Evolutionary conservation across 192 early-diverging fungal species (phyloP).

Genomic region (Entophlyctis helioformis): DNA sequence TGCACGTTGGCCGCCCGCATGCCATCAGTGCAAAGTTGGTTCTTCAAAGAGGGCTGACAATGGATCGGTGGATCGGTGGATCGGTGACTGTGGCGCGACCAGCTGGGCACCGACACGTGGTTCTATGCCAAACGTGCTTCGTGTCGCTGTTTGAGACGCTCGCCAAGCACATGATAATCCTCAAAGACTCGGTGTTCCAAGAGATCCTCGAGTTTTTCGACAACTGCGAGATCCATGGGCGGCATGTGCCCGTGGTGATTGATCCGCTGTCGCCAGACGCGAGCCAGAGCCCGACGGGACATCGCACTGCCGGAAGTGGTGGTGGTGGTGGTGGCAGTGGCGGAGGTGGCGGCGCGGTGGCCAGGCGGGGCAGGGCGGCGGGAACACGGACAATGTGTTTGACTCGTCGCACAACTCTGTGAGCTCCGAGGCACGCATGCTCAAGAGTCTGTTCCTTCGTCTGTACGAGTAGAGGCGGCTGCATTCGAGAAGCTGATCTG

Average conservation of each 20-base stretch:
- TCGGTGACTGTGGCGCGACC: background rate
- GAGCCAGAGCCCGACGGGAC: conserved; percentile 6
- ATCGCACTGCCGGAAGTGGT: conserved; percentile 1
- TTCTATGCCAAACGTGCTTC: conserved; percentile 56
- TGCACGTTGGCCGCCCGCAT: too few relatives aligned
- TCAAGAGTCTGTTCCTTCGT: conserved; percentile 41
- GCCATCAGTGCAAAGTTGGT: too few relatives aligned
- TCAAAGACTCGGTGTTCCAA: conserved; percentile 44
- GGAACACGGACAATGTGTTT: too few relatives aligned
- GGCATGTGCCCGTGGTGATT: conserved; percentile 38
- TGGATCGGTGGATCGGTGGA: too few relatives aligned
- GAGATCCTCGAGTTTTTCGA: conserved; percentile 50
- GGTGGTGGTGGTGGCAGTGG: background rate
- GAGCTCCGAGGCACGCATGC: conserved; percentile 37
- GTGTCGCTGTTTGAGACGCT: conserved; percentile 47
- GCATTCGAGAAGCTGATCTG: too few relatives aligned
- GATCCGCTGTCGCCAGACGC: conserved; percentile 25
- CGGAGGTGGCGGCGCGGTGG: conserved; percentile 1
- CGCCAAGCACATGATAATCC: conserved; percentile 54
- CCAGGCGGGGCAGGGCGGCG: conserved; percentile 7
- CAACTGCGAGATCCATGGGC: conserved; percentile 41
- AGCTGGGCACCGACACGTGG: conserved; percentile 58
- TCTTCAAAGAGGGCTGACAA: too few relatives aligned
- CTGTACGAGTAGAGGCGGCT: conserved; percentile 40
- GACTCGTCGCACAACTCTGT: conserved; percentile 35